A percentile compares a stretch with the other conserved stretches of the same genome.
Evolutionary conservation across 345 rosid species (phyloP).

Genomic region (Populus alba): DNA sequence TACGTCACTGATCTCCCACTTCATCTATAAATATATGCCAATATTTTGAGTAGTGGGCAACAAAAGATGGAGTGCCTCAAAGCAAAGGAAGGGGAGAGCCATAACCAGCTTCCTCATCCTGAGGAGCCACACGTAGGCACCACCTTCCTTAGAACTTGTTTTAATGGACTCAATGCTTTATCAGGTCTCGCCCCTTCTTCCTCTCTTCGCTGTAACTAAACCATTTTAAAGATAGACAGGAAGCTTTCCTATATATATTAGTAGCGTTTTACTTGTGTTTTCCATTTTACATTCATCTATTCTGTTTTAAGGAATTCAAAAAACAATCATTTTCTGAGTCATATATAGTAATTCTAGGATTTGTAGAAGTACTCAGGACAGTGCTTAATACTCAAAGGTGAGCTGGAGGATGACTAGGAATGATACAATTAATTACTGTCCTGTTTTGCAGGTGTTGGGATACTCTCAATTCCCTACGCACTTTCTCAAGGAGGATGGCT

Average conservation of each 20-base stretch:
- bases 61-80: slow-evolving; percentile 15
- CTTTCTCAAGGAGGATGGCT: slow-evolving; percentile 69
- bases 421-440: not conserved
- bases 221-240: not conserved
- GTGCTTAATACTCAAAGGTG: not conserved
- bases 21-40: not conserved
- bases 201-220: not conserved
- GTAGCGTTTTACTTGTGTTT: not conserved
- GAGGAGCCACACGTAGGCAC: slow-evolving; percentile 41
- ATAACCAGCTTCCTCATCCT: slow-evolving; percentile 26
- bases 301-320: not conserved
- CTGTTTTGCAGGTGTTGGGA: slow-evolving; percentile 50
- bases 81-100: slow-evolving; percentile 37
- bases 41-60: not conserved
- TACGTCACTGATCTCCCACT: not conserved
- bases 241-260: not conserved
- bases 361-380: not conserved
- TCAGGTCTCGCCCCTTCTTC: slow-evolving; percentile 40
- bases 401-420: not conserved
- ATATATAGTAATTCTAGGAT: not conserved
- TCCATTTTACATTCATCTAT: not conserved
- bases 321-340: not conserved
- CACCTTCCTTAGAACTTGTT: slow-evolving; percentile 55
- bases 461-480: slow-evolving; percentile 63
- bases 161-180: slow-evolving; percentile 63